These are phyloP conservation scores for Raffaelea ambrosiae DNA, from an alignment of 2,329 filamentous ascomycete species.

Conservation along the genomic window DNA sequence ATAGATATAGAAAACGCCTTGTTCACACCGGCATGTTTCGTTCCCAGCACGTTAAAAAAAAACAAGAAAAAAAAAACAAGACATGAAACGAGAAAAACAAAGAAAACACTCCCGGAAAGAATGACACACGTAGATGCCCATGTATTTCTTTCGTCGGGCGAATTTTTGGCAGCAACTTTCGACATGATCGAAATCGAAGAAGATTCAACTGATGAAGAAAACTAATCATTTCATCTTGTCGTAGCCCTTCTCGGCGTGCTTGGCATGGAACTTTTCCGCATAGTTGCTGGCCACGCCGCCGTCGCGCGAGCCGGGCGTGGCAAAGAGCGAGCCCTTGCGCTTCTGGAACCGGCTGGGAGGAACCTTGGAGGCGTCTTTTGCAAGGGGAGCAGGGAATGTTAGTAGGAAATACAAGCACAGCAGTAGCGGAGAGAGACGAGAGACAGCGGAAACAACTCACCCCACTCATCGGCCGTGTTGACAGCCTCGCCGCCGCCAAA, in stretches of 20 bases:
- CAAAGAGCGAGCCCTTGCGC: constrained; percentile 60
- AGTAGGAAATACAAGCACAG: background rate
- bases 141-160: too few relatives aligned
- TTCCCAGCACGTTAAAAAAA: background rate
- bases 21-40: background rate
- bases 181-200: background rate
- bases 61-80: background rate
- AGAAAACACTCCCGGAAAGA: too few relatives aligned
- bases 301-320: constrained; percentile 56
- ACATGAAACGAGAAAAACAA: background rate
- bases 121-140: too few relatives aligned
- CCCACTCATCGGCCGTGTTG: background rate
- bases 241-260: constrained; percentile 43
- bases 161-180: too few relatives aligned
- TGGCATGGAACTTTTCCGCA: constrained; percentile 52
- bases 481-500: background rate
- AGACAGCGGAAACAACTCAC: background rate
- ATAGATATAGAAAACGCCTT: background rate
- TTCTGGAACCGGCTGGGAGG: constrained; percentile 62
- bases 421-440: background rate
- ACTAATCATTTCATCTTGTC: constrained; percentile 21
- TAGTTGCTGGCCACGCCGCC: constrained; percentile 54
- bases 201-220: background rate
- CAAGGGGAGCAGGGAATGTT: background rate
- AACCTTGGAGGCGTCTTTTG: constrained; percentile 56